Evolutionary conservation across 305 asterid genomes (phyloP).

Genomic region (Fraxinus greggii): DNA sequence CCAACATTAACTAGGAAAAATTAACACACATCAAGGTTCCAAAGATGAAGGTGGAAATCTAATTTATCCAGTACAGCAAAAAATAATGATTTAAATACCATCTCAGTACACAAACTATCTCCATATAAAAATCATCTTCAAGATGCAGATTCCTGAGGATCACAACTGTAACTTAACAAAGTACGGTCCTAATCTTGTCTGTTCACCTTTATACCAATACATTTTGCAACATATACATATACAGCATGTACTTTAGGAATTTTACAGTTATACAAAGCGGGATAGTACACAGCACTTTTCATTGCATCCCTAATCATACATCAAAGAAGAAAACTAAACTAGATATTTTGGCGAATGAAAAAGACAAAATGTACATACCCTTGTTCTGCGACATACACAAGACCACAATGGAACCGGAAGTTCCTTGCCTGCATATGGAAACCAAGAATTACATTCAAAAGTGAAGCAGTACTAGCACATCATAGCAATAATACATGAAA

Average conservation of each 20-base stretch:
- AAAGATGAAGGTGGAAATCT: background rate
- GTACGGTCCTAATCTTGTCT: background rate
- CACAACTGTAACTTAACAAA: background rate
- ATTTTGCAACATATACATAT: background rate
- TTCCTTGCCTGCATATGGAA: slow-evolving; percentile 82
- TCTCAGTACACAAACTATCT: background rate
- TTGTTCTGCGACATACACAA: slow-evolving; percentile 93
- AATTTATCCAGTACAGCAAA: background rate
- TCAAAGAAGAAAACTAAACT: slow-evolving; percentile 12
- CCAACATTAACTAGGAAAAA: background rate
- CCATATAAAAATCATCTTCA: background rate
- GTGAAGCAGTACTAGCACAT: background rate
- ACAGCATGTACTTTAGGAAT: background rate
- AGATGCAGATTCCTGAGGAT: background rate
- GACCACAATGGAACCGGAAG: slow-evolving; percentile 93
- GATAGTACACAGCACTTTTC: background rate
- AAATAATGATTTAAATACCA: background rate
- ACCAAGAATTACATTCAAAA: background rate
- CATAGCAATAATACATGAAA: background rate
- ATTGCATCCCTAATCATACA: background rate
- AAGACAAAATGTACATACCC: slow-evolving; percentile 53
- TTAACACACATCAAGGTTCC: background rate
- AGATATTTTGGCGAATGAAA: background rate
- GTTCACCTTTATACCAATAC: background rate
- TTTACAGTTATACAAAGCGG: background rate